phyloP scores from a whole-genome alignment of 1,284 basidiomycete genomes.

The Ustilago nuda region DNA sequence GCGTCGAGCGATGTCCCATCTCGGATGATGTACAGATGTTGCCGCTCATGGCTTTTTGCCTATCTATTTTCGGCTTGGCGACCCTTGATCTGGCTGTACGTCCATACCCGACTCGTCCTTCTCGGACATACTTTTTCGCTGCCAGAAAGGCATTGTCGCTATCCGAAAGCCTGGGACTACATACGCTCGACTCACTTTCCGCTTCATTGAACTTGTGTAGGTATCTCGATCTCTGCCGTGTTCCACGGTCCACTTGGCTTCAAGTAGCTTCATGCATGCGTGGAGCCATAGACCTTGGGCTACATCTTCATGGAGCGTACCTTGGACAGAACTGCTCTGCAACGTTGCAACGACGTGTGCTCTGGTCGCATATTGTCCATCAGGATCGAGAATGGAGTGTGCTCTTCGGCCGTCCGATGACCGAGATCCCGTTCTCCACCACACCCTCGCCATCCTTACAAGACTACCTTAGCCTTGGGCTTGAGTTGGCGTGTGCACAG shows the following conservation, averaged over 20 bases:
- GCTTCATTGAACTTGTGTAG: constrained; percentile 44
- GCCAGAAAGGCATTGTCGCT: constrained; percentile 44
- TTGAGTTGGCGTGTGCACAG: constrained; percentile 42
- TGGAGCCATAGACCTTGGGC: constrained; percentile 39
- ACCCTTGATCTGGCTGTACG: constrained; percentile 42
- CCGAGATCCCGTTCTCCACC: constrained; percentile 40
- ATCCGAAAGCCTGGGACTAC: constrained; percentile 41
- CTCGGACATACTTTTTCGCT: constrained; percentile 47
- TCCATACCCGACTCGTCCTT: constrained; percentile 38
- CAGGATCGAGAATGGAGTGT: constrained; percentile 49
- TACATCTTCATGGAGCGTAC: constrained; percentile 37
- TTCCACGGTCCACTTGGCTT: constrained; percentile 42
- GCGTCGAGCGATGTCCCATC: constrained; percentile 31
- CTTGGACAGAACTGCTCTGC: constrained; percentile 39
- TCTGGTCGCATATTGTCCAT: constrained; percentile 47
- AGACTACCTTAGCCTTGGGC: constrained; percentile 33
- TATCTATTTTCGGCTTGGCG: constrained; percentile 37
- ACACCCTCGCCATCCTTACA: constrained; percentile 31
- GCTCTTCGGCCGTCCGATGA: constrained; percentile 45
- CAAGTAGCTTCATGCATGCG: constrained; percentile 49
- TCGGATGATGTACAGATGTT: constrained; percentile 47
- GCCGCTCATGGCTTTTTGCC: constrained; percentile 41
- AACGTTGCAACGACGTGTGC: constrained; percentile 34
- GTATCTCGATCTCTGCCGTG: constrained; percentile 43
- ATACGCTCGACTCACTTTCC: constrained; percentile 44